Evolutionary conservation across 495 filamentous ascomycete genomes (phyloP).

Genomic region (Penicillium ucsense): DNA sequence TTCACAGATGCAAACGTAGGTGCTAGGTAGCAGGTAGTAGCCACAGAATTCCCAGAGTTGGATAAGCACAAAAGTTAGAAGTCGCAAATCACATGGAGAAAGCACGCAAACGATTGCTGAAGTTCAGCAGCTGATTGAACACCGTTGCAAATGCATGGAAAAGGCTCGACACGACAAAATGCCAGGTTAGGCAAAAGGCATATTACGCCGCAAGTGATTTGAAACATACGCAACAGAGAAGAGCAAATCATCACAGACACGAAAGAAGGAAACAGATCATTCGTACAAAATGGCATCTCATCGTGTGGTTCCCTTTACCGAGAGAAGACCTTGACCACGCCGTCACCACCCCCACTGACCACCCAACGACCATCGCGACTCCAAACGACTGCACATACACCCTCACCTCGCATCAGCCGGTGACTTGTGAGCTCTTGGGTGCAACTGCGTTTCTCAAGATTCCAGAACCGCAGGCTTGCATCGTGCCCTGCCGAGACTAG

Average conservation of each 20-base stretch:
- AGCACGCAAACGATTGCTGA: conserved; percentile 26
- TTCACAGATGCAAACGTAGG: conserved; percentile 13
- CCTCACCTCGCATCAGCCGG: conserved; percentile 86
- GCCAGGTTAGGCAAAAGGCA: conserved; percentile 36
- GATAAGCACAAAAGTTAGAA: conserved; percentile 22
- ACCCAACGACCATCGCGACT: conserved; percentile 90
- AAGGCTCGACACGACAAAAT: conserved; percentile 28
- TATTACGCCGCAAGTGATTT: conserved; percentile 17
- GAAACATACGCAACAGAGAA: conserved; percentile 12
- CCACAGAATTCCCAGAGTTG: conserved; percentile 15
- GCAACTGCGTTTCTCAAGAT: conserved; percentile 87
- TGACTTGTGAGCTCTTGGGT: conserved; percentile 90
- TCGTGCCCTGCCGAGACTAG: conserved; percentile 95
- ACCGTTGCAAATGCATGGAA: conserved; percentile 37
- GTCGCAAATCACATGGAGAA: conserved; percentile 6
- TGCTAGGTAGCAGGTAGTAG: conserved; percentile 17
- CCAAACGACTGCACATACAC: conserved; percentile 88
- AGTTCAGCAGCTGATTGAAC: conserved; percentile 26
- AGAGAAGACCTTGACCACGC: conserved; percentile 91
- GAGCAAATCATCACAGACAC: conserved; percentile 13
- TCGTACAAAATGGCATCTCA: conserved; percentile 29
- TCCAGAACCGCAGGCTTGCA: conserved; percentile 91
- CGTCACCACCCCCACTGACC: conserved; percentile 91
- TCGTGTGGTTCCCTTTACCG: conserved; percentile 30
- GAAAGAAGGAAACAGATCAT: conserved; percentile 9